These are phyloP conservation scores for Leccinum colubrinum DNA, from an alignment of 1,284 basidiomycete genomes.

Conservation along the genomic window DNA sequence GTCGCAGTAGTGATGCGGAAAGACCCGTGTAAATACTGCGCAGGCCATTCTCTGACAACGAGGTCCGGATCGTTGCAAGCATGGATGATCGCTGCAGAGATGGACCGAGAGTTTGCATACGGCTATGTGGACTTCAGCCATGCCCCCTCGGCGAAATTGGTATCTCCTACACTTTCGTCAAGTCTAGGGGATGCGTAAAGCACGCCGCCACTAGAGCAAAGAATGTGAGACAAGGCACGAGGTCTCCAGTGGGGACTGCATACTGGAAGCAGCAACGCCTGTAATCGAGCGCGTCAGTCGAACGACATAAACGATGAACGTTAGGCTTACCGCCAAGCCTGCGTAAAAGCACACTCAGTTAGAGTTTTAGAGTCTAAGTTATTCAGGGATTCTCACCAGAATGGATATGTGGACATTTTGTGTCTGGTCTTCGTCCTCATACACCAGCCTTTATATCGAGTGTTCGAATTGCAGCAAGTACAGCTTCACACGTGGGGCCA, in stretches of 20 bases:
- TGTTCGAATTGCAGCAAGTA: slow-evolving; percentile 2
- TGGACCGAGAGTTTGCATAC: slow-evolving; percentile 71
- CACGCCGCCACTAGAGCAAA: slow-evolving; percentile 73
- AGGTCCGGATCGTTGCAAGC: slow-evolving; percentile 52
- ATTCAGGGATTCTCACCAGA: slow-evolving; percentile 47
- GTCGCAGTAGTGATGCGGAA: slow-evolving; percentile 81
- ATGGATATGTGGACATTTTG: slow-evolving; percentile 48
- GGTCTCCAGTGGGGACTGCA: slow-evolving; percentile 28
- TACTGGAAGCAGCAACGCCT: slow-evolving; percentile 79
- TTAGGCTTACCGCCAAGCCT: slow-evolving; percentile 72
- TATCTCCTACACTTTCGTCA: slow-evolving; percentile 76
- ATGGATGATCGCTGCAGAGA: slow-evolving; percentile 53
- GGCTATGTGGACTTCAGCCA: slow-evolving; percentile 39
- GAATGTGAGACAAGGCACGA: slow-evolving; percentile 2
- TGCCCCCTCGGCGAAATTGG: not conserved
- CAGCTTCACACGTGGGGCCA: slow-evolving; percentile 11
- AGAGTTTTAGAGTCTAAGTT: not conserved
- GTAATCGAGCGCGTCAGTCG: not conserved
- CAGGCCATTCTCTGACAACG: slow-evolving; percentile 61
- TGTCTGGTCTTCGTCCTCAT: slow-evolving; percentile 5
- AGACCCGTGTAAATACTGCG: slow-evolving; percentile 81
- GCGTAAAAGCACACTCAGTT: slow-evolving; percentile 13
- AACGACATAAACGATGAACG: not conserved
- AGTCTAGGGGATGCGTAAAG: slow-evolving; percentile 83
- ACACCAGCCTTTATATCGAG: slow-evolving; percentile 20